These are phyloP conservation scores for carrot (Daucus carota) DNA, from an alignment of 129 eudicot species.

Conservation along the genomic window DNA sequence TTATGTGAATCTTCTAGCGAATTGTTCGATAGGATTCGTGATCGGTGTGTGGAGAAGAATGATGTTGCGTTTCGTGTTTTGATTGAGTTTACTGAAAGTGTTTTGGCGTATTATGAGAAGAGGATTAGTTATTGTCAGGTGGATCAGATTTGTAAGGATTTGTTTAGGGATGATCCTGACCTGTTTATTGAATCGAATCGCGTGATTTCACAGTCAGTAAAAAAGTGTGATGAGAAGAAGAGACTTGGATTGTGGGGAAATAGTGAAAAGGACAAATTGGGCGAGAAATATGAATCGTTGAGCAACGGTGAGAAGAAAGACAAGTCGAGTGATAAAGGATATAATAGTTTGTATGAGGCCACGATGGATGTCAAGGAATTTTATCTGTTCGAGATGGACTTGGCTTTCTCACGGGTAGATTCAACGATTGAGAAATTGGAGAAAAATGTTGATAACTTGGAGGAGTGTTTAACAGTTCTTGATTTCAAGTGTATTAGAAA, in stretches of 20 bases:
- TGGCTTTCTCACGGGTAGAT: background rate
- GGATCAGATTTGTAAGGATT: background rate
- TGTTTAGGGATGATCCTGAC: background rate
- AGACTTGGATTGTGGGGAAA: background rate
- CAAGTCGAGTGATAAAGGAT: background rate
- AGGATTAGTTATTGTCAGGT: background rate
- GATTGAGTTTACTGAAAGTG: background rate
- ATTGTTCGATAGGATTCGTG: background rate
- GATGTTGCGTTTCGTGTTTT: background rate
- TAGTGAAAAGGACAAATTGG: too few species aligned
- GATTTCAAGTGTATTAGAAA: background rate
- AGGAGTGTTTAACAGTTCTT: background rate
- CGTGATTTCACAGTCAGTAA: background rate
- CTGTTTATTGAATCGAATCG: background rate
- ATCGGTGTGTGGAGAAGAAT: background rate
- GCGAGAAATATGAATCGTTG: too few species aligned
- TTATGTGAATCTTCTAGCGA: background rate
- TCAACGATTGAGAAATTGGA: background rate
- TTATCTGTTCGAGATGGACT: background rate
- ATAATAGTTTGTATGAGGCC: background rate
- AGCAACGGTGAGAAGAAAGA: background rate
- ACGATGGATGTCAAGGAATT: background rate
- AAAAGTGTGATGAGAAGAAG: background rate
- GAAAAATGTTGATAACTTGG: background rate
- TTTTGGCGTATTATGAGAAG: background rate